A percentile compares a stretch with the other conserved stretches of the same genome.
Evolutionary conservation across 2,329 filamentous ascomycete genomes (phyloP).

Genomic region (Diaporthe ampelina): DNA sequence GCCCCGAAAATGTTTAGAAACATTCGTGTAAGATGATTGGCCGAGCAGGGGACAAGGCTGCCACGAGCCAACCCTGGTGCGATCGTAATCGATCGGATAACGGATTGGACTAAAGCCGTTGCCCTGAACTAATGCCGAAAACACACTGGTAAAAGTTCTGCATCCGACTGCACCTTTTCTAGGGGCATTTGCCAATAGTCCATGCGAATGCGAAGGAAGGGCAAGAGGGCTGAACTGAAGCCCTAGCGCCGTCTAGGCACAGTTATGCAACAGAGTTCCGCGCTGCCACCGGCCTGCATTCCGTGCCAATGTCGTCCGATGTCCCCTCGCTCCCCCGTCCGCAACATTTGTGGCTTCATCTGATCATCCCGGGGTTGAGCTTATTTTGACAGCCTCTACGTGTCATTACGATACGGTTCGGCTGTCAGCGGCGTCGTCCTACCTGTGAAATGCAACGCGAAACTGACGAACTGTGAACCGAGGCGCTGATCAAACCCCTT

Average conservation of each 20-base stretch:
- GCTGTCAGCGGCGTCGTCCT: constrained; percentile 9
- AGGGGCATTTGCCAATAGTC: no score
- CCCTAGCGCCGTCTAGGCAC: constrained; percentile 6
- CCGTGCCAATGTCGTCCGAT: constrained; percentile 16
- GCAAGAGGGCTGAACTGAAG: not conserved
- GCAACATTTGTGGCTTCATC: constrained; percentile 26
- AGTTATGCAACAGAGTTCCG: not conserved
- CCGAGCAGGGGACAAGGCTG: constrained; percentile 27
- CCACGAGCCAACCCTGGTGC: not conserved
- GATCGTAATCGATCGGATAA: constrained; percentile 11
- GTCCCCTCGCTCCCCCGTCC: not conserved
- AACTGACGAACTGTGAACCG: constrained; percentile 21
- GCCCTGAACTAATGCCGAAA: not conserved
- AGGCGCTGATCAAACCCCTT: constrained; percentile 16
- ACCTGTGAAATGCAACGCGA: constrained; percentile 25
- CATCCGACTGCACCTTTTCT: not conserved
- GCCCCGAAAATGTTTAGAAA: constrained; percentile 7
- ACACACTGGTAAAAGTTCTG: not conserved
- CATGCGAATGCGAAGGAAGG: not conserved
- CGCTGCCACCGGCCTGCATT: not conserved
- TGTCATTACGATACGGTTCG: constrained; percentile 23
- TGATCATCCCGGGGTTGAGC: not conserved
- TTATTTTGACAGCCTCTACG: constrained; percentile 24
- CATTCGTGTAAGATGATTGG: constrained; percentile 38
- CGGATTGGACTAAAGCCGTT: not conserved